Evolutionary conservation across 75 land plant genomes (phyloP), one percentile per base, ranked within the genome.

Genomic region (Cryptomeria japonica): DNA sequence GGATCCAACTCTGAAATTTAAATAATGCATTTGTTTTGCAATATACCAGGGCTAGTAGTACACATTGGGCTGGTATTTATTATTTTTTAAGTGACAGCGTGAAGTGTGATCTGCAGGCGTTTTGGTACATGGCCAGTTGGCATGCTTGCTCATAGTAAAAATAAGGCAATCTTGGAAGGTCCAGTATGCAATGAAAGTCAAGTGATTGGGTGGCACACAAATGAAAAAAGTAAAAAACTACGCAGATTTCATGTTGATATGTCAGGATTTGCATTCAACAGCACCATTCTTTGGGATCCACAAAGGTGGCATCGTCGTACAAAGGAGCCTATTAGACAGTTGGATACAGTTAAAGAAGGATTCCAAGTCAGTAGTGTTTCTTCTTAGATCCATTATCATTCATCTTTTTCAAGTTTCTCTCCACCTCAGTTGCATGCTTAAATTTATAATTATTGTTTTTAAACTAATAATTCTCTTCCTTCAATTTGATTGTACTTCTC

Each of bases 111-210:
- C 56, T 89, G 76, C 94, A 98, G 99, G 86, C 96, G 96, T 2
- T 95, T 98, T 94, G 99, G 99, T 25, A 96, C 97, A 18, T 98
- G 99, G 99, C 93, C 94, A n/a, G 99, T 98, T 72, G 99, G 94
- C n/a, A 94, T 95, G 94, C 90, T 98, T 44, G 82, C 89, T 3
- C 91, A 87, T 11, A 90, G 89, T 88, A 94, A 93, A 83, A 91
- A 87, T 39, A 89, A 92, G 76, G 86, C 94, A 16, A 85, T 93
- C 3, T 77, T 98, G 78, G 97, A 97, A 79, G 99, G 99, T 84
- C 99, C 99, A 5, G 94, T 98, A 11, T 98, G 99, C 88, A 92
- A 92, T 76, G 95, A 92, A 10, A 89, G 91, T 75, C 91, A 88
- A 89, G 99, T 97, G 3, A 92, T 93, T 75, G 99, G 99, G 39